phyloP scores from a whole-genome alignment of 805 yeast species.

The Suhomyces xylopsoci region DNA sequence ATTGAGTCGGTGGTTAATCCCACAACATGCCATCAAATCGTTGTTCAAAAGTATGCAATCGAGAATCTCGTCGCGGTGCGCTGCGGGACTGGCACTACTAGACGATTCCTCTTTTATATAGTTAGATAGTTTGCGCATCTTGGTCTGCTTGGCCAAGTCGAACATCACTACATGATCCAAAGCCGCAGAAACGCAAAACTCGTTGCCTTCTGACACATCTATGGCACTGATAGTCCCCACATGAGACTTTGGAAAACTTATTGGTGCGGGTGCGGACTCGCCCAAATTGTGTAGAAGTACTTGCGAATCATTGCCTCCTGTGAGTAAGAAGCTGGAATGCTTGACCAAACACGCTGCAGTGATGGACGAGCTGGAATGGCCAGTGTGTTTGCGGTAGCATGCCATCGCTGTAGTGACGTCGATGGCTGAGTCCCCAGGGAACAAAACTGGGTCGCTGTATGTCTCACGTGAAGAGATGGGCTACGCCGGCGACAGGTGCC shows the following conservation, averaged over 20 bases:
- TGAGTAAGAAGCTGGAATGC: conserved; percentile 14
- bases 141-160: conserved; percentile 18
- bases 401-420: background rate
- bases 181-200: conserved; percentile 13
- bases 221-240: conserved; percentile 16
- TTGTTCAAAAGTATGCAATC: conserved; percentile 19
- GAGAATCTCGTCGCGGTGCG: conserved; percentile 14
- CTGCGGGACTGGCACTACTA: background rate
- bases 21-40: conserved; percentile 22
- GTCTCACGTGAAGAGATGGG: background rate
- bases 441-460: background rate
- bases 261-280: conserved; percentile 1
- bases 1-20: conserved; percentile 19
- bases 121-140: conserved; percentile 7
- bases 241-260: conserved; percentile 16
- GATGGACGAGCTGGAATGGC: conserved; percentile 16
- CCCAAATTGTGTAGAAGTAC: conserved; percentile 14
- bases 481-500: background rate
- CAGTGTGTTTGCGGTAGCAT: background rate
- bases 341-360: conserved; percentile 14
- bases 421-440: background rate
- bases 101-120: background rate
- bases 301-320: conserved; percentile 20
- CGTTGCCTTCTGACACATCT: conserved; percentile 9
- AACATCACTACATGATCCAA: conserved; percentile 14